These are phyloP conservation scores for Nakazawaea ishiwadae DNA, from an alignment of 805 yeast genomes.

Conservation along the genomic window DNA sequence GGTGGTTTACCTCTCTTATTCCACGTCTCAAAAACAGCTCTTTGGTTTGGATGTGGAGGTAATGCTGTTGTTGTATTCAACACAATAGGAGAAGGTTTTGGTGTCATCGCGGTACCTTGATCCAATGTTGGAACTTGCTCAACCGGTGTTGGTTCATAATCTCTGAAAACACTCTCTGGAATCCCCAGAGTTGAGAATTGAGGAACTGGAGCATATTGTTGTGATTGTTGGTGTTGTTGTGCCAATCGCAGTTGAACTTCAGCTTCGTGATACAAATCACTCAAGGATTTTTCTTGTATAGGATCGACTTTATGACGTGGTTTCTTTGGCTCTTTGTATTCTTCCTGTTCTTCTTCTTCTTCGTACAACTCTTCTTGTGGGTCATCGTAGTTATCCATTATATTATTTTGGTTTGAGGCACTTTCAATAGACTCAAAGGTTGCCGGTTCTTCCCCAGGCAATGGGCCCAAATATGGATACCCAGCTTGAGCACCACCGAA, in stretches of 20 bases:
- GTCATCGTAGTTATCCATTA: background rate
- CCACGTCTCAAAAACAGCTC: slow-evolving; percentile 28
- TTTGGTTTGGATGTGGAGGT: slow-evolving; percentile 13
- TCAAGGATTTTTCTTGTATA: background rate
- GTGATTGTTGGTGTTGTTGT: slow-evolving; percentile 4
- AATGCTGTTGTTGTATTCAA: slow-evolving; percentile 12
- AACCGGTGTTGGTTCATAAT: slow-evolving; percentile 9
- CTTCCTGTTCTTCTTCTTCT: background rate
- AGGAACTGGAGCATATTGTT: slow-evolving; percentile 7
- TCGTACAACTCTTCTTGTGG: background rate
- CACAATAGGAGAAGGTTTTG: slow-evolving; percentile 13
- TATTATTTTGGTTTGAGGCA: no score
- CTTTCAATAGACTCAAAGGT: slow-evolving; percentile 1
- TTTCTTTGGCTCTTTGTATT: background rate
- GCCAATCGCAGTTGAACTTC: background rate
- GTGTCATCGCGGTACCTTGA: slow-evolving; percentile 17
- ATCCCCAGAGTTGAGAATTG: slow-evolving; percentile 1
- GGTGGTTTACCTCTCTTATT: slow-evolving; percentile 88
- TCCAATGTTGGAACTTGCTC: slow-evolving; percentile 16
- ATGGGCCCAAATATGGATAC: slow-evolving; percentile 66
- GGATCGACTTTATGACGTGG: background rate
- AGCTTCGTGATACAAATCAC: background rate
- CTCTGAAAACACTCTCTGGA: slow-evolving; percentile 8
- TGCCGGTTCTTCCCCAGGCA: slow-evolving; percentile 38
- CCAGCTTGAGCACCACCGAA: slow-evolving; percentile 31